Evolutionary conservation across 305 asterid genomes (phyloP).

Genomic region (Nicotiana rustica): DNA sequence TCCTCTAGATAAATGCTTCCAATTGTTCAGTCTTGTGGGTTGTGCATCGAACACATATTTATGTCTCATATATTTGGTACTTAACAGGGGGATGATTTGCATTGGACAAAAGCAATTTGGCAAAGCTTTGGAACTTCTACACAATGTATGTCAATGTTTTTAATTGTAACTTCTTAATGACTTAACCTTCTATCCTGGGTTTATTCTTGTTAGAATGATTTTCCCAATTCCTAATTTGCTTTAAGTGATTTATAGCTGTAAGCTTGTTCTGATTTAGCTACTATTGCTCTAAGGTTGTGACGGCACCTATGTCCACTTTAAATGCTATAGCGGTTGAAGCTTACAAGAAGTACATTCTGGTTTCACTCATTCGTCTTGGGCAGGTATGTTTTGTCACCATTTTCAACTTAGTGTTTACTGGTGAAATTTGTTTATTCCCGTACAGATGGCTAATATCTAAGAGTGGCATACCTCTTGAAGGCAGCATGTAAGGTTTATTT

Average conservation of each 20-base stretch:
- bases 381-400: slow-evolving; percentile 59
- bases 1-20: not conserved
- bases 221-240: not conserved
- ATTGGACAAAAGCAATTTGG: slow-evolving; percentile 82
- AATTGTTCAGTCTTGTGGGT: slow-evolving; percentile 1
- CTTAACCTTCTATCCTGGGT: not conserved
- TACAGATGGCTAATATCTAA: not conserved
- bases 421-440: not conserved
- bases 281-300: slow-evolving; percentile 69
- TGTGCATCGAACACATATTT: slow-evolving; percentile 26
- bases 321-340: slow-evolving; percentile 95
- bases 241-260: not conserved
- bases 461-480: not conserved
- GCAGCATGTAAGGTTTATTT: not conserved
- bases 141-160: slow-evolving; percentile 63
- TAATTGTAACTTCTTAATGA: not conserved
- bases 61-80: slow-evolving; percentile 40
- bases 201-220: not conserved
- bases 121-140: slow-evolving; percentile 89
- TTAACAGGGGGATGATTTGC: slow-evolving; percentile 85
- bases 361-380: slow-evolving; percentile 87
- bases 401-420: not conserved
- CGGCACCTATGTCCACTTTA: slow-evolving; percentile 83
- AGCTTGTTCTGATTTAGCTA: slow-evolving; percentile 9
- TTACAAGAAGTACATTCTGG: slow-evolving; percentile 86